These are phyloP conservation scores for Hypoxylon lenormandii DNA, from an alignment of 495 filamentous ascomycete genomes.

Conservation along the genomic window DNA sequence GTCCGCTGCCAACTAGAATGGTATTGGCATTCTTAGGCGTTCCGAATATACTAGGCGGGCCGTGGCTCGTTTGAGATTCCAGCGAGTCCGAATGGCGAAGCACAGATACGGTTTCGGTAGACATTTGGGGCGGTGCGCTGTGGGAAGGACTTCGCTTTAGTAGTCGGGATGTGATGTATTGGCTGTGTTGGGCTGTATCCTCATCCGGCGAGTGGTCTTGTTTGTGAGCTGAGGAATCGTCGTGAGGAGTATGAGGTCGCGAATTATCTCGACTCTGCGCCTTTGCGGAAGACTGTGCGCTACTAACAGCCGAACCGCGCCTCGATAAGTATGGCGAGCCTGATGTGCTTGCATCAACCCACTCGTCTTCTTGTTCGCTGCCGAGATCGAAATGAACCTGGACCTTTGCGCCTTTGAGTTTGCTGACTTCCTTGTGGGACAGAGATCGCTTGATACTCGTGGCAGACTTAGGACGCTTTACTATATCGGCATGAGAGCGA, in stretches of 20 bases:
- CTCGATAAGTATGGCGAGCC: slow-evolving; percentile 67
- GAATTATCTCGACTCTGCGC: slow-evolving; percentile 38
- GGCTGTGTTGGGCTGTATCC: slow-evolving; percentile 53
- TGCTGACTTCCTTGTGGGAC: slow-evolving; percentile 57
- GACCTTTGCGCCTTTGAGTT: slow-evolving; percentile 53
- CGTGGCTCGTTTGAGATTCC: slow-evolving; percentile 50
- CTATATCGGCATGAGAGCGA: slow-evolving; percentile 62
- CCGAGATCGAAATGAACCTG: slow-evolving; percentile 67
- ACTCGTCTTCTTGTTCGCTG: slow-evolving; percentile 64
- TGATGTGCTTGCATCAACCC: slow-evolving; percentile 68
- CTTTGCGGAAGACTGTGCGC: slow-evolving; percentile 52
- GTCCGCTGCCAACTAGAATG: slow-evolving; percentile 59
- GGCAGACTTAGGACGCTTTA: slow-evolving; percentile 61
- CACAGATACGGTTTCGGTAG: slow-evolving; percentile 65
- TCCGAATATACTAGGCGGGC: slow-evolving; percentile 55
- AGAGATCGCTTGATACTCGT: slow-evolving; percentile 60
- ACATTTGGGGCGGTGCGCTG: slow-evolving; percentile 70
- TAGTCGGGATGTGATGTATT: slow-evolving; percentile 68
- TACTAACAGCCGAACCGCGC: slow-evolving; percentile 59
- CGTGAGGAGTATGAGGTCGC: slow-evolving; percentile 35
- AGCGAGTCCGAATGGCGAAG: slow-evolving; percentile 59
- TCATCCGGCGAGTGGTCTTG: slow-evolving; percentile 43
- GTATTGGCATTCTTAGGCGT: slow-evolving; percentile 52
- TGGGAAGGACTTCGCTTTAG: slow-evolving; percentile 68
- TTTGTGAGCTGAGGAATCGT: slow-evolving; percentile 37